Evolutionary conservation across 495 filamentous ascomycete genomes (phyloP), one percentile per base, ranked within the genome.

Genomic region (Podospora tetraspora): DNA sequence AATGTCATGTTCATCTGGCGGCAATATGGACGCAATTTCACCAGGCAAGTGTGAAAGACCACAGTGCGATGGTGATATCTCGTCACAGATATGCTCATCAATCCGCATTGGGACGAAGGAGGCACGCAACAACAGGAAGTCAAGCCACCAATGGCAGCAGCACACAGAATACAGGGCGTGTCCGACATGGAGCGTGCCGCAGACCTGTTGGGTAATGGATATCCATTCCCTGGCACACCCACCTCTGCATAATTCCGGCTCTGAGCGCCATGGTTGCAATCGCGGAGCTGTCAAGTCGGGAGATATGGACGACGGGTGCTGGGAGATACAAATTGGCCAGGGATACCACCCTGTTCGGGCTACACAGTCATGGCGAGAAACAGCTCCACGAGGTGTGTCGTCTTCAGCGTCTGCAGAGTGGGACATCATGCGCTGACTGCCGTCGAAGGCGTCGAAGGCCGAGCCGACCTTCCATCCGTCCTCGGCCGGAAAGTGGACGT

Each of bases 21-120:
- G 66, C 66, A 73, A 73, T 70, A 24, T 70, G 68, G 61, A 29
- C 25, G 43, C 68, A 73, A 73, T 73, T 29, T 70, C 68, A 66
- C 57, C 64, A 64, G 32, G 61, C 62, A 30, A 52, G 59, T 32
- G 64, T 25, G 19, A 63, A 59, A 57, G 67, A 56, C 59, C 66
- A 61, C 52, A 57, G 19, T 22, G 30, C 64, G 61, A 56, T 57
- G 61, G 58, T 34, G 43, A 62, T 66, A 63, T 68, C 62, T 68
- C 66, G 66, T 71, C 70, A 63, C 24, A 57, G 63, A 66, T 66
- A 66, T 66, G 69, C 32, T 30, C 58, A 32, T 32, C 52, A 68
- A 63, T 58, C 63, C 62, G 60, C 61, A 61, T 34, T 22, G 10
- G 32, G 24, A 13, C 12, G 10, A 24, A 9, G 27, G 59, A 43